phyloP scores from a whole-genome alignment of 2,329 filamentous ascomycete species.

The Aspergillus tamarii region DNA sequence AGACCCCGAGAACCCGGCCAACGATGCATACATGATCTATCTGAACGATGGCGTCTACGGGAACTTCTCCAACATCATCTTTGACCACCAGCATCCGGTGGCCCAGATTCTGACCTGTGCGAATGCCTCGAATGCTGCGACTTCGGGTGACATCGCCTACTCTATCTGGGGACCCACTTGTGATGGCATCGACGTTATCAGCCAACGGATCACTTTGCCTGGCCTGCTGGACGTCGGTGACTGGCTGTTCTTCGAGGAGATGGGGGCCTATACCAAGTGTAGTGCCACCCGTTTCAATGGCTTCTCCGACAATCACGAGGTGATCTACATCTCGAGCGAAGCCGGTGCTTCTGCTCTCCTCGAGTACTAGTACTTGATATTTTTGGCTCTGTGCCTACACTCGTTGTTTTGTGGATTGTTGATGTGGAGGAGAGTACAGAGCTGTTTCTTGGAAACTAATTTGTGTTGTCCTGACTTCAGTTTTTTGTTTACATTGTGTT shows the following conservation, averaged over 20 bases:
- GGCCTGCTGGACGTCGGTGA: conserved; percentile 86
- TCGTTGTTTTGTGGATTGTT: conserved; percentile 7
- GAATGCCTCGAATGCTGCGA: conserved; percentile 45
- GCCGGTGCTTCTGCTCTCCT: conserved; percentile 78
- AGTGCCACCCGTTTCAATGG: conserved; percentile 98
- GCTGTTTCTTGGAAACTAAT: neutral
- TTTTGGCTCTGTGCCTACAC: conserved; percentile 6
- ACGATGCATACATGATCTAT: conserved; percentile 86
- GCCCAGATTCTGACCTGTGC: conserved; percentile 76
- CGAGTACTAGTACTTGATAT: conserved; percentile 39
- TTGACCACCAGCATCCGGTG: conserved; percentile 91
- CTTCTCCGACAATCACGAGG: conserved; percentile 88
- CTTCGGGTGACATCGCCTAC: conserved; percentile 69
- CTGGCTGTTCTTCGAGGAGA: conserved; percentile 98
- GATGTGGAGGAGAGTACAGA: neutral
- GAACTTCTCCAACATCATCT: conserved; percentile 99
- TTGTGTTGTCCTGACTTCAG: conserved; percentile 4
- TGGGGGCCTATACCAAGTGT: conserved; percentile 99
- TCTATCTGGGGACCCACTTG: conserved; percentile 98
- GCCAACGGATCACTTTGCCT: conserved; percentile 75
- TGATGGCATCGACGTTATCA: conserved; percentile 95
- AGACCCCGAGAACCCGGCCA: conserved; percentile 58
- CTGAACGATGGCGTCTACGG: conserved; percentile 97
- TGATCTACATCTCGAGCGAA: conserved; percentile 95
- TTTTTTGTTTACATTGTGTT: conserved; percentile 5